Conservation (phyloP, 345 rosid genomes). For the Corchorus capsularis region DNA sequence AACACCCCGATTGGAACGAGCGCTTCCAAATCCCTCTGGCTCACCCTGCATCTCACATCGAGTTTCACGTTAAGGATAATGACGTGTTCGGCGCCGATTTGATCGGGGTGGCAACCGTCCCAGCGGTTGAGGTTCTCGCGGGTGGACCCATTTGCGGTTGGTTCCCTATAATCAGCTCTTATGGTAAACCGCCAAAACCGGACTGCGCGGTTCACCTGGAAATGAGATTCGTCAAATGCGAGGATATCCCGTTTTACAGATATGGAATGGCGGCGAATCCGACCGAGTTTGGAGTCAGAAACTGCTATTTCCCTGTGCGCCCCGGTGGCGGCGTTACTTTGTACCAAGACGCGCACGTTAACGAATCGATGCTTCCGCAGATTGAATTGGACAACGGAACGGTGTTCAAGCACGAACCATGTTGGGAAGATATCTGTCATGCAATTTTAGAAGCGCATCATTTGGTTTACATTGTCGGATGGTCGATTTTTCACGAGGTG, state of each 20-base stretch:
- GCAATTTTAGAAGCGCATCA: constrained; percentile 86
- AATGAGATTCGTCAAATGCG: constrained; percentile 57
- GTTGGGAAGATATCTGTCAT: constrained; percentile 95
- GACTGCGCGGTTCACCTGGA: constrained; percentile 61
- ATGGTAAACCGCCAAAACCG: constrained; percentile 70
- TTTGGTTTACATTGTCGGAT: constrained; percentile 73
- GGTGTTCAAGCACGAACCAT: constrained; percentile 46
- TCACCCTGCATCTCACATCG: constrained; percentile 62
- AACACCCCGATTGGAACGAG: constrained; percentile 72
- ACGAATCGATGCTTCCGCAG: constrained; percentile 45
- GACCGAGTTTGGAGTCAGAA: constrained; percentile 32
- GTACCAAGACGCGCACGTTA: constrained; percentile 84
- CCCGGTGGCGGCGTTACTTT: constrained; percentile 62
- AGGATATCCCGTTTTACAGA: constrained; percentile 39
- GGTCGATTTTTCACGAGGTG: constrained; percentile 84
- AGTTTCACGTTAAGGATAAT: constrained; percentile 74
- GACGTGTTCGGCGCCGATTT: constrained; percentile 82
- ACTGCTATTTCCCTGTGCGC: constrained; percentile 74
- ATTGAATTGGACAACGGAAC: constrained; percentile 63
- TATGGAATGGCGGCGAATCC: constrained; percentile 47
- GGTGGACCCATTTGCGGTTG: constrained; percentile 61
- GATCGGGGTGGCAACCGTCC: constrained; percentile 60
- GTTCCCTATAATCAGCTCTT: constrained; percentile 55
- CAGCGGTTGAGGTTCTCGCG: constrained; percentile 33
- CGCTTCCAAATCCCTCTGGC: constrained; percentile 69